Evolutionary conservation across 768 basidiomycete genomes (phyloP).

Genomic region (Tricholoma sp.): DNA sequence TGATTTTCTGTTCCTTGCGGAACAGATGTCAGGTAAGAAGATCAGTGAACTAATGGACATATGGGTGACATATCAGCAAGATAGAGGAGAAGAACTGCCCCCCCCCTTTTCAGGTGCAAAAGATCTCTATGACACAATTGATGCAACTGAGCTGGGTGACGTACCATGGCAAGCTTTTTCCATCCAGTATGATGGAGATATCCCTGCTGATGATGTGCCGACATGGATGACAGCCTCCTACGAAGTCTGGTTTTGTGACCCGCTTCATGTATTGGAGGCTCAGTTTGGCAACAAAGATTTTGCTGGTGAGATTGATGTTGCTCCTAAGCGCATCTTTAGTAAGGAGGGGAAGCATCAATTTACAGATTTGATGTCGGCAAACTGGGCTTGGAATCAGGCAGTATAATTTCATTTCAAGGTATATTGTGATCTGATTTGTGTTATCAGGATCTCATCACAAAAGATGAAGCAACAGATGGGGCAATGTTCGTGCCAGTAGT

Average conservation of each 20-base stretch:
- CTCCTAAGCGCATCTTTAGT: constrained; percentile 14
- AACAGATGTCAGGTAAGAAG: constrained; percentile 5
- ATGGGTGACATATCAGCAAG: not conserved
- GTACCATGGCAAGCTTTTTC: constrained; percentile 32
- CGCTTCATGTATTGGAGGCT: constrained; percentile 13
- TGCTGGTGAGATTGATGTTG: constrained; percentile 19
- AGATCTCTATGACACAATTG: constrained; percentile 31
- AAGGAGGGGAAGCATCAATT: not conserved
- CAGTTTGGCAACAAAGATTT: constrained; percentile 20
- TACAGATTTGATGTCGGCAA: not conserved
- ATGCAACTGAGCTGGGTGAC: constrained; percentile 27
- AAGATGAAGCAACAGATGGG: not conserved
- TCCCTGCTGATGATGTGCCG: constrained; percentile 13
- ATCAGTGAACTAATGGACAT: constrained; percentile 5
- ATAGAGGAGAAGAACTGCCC: constrained; percentile 4
- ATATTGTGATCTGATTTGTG: not conserved
- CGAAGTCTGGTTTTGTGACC: constrained; percentile 19
- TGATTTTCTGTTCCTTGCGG: constrained; percentile 4
- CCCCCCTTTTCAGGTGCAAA: constrained; percentile 25
- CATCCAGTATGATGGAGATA: constrained; percentile 20
- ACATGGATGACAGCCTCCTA: not conserved
- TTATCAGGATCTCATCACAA: not conserved
- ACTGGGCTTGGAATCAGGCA: not conserved
- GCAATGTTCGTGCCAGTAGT: not conserved
- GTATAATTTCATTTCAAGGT: not conserved